phyloP scores from a whole-genome alignment of 768 basidiomycete genomes.

The Kwoniella dejecticola region DNA sequence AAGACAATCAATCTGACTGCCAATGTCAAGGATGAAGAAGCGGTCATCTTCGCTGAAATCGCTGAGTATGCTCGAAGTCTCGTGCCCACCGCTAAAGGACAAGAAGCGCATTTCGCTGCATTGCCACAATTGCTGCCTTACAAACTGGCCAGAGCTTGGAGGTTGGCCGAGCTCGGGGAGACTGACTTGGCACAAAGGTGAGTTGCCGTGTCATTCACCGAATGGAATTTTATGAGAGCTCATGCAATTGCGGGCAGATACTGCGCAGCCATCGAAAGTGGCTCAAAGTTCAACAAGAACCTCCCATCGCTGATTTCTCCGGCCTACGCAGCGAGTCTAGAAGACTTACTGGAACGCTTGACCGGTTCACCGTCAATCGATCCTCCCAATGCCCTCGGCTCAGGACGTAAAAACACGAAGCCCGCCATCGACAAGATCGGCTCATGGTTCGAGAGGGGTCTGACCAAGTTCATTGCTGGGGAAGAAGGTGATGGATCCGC shows the following conservation, averaged over 20 bases:
- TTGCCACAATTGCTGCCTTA: slow-evolving; percentile 85
- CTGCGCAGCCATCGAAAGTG: slow-evolving; percentile 77
- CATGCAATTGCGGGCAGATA: slow-evolving; percentile 63
- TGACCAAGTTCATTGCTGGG: slow-evolving; percentile 93
- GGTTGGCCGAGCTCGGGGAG: slow-evolving; percentile 79
- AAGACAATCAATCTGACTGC: slow-evolving; percentile 69
- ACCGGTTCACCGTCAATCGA: slow-evolving; percentile 65
- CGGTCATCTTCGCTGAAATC: slow-evolving; percentile 83
- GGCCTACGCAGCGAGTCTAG: slow-evolving; percentile 71
- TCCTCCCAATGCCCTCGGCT: slow-evolving; percentile 34
- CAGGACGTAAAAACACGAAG: slow-evolving; percentile 60
- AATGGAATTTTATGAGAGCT: no score
- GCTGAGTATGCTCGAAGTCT: slow-evolving; percentile 86
- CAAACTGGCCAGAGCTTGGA: slow-evolving; percentile 73
- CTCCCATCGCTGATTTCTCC: slow-evolving; percentile 68
- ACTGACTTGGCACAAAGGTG: slow-evolving; percentile 74
- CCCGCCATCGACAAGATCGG: slow-evolving; percentile 90
- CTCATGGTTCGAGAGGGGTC: slow-evolving; percentile 84
- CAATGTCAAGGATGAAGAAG: slow-evolving; percentile 59
- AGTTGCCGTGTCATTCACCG: slow-evolving; percentile 7
- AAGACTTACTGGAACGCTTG: slow-evolving; percentile 76
- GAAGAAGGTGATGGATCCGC: slow-evolving; percentile 62
- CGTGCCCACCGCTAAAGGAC: slow-evolving; percentile 72
- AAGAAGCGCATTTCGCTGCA: slow-evolving; percentile 74
- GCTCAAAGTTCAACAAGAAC: slow-evolving; percentile 59